These are phyloP conservation scores for Amphicarpaea edgeworthii DNA, from an alignment of 306 rosid species.

Conservation along the genomic window DNA sequence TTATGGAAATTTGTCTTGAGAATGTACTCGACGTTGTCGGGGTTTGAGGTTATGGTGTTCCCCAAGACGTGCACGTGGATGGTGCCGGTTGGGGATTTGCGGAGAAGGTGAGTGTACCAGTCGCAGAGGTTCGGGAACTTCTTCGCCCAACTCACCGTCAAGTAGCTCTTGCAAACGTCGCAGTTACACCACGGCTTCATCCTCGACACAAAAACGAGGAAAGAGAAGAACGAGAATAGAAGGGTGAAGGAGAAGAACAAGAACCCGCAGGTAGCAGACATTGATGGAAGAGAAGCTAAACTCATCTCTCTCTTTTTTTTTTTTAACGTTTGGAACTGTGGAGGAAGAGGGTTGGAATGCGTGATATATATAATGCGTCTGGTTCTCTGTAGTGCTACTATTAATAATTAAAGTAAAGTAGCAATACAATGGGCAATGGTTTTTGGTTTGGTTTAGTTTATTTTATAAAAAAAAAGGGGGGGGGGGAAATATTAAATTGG, in stretches of 20 bases:
- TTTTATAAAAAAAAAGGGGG: too few species aligned
- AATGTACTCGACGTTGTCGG: conserved; percentile 77
- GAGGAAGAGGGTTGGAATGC: not conserved
- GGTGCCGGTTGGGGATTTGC: conserved; percentile 60
- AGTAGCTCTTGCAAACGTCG: conserved; percentile 57
- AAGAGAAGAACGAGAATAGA: conserved; percentile 62
- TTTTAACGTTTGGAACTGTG: not conserved
- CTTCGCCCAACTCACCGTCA: conserved; percentile 54
- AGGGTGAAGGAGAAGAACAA: conserved; percentile 75
- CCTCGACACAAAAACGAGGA: conserved; percentile 61
- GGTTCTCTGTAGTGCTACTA: not conserved
- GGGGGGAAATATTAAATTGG: not conserved
- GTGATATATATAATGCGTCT: conserved; percentile 47
- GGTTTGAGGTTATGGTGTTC: conserved; percentile 73
- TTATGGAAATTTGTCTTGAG: conserved; percentile 75
- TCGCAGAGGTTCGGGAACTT: conserved; percentile 67
- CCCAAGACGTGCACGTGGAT: conserved; percentile 71
- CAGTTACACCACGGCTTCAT: conserved; percentile 87
- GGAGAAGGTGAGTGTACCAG: conserved; percentile 82
- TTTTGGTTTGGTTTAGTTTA: too few species aligned
- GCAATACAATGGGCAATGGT: not conserved
- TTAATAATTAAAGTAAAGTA: not conserved
- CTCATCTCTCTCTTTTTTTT: not conserved
- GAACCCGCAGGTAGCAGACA: conserved; percentile 44
- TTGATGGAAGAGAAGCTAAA: conserved; percentile 45